Base-by-base conservation (phyloP, 2,329 filamentous ascomycete genomes). In the Sporothrix euskadiensis region DNA sequence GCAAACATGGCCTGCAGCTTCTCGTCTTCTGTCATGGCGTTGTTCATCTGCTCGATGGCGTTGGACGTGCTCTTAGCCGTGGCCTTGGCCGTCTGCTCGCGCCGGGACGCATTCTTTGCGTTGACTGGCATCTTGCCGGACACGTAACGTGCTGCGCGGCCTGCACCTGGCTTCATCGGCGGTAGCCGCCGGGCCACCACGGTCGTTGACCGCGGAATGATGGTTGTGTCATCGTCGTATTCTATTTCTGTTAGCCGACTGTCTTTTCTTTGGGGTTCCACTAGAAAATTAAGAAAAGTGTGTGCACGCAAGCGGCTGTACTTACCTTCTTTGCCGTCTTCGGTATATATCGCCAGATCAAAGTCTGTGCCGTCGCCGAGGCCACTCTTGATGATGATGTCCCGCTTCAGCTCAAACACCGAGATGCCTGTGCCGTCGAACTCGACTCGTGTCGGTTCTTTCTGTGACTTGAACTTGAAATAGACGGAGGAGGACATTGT, bases 381-480 rank as follows among this genome's bases (percentile, higher is more conserved):
- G 75, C 93, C 94, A 83, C 94, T 97, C 82, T 95, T 93, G 82
- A 89, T 90, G 85, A 99, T 99, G 80, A 99, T 99, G 84, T 98
- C 96, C 85, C 95, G 92, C 85, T 99, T 99, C 81, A 99, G 88
- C 81, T 99, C 97, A 84, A 98, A 99, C 76, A 98, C 96, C 75
- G 95, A 97, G 81, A 98, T 97, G 83, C 94, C 94, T 79, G 95
- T 98, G 81, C 96, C 96, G 83, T 99, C 95, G 83, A 99, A 98
- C 80, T 94, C 93, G 79, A 99, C 94, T 80, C 94, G 90, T 73
- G 94, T 94, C 75, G 94, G 93, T 81, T 98, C 96, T 85, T 94
- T 98, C 81, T 97, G 94, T 78, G 95, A 98, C 85, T 98, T 98
- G 91, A 99, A 99, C 85, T 97, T 97, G 92, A 98, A 99, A 85